Base-by-base conservation (phyloP, 306 rosid species). In the Malus sylvestris region DNA sequence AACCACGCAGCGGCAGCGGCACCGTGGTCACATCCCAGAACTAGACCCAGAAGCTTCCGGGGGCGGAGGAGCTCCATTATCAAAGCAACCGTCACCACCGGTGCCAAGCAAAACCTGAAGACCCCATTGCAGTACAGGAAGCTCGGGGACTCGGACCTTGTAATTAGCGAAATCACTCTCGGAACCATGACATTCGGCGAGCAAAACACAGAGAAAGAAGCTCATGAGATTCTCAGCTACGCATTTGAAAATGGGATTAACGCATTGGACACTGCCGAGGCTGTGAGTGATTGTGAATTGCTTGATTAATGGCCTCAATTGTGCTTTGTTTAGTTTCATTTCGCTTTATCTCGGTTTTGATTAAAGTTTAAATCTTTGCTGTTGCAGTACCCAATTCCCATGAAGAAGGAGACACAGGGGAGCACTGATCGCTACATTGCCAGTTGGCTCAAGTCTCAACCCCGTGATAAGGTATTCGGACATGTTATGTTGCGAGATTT, bases 131-230 rank as follows among this genome's bases (percentile, higher is more conserved):
- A 89, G 85, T 89, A 82, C 79, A 70, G 89, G 68, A 95, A 86
- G 30, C 88, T 95, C 11, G 97, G 97, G 13, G 96, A 95, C 49
- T 95, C 97, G 29, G 96, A 95, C 91, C 97, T 90, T 35, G 80
- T 68, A 60, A 78, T 95, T 44, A 92, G 97, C 73, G 98, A 95
- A 83, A 84, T 95, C 78, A 90, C 96, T 46, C 81, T 86, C 23
- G 97, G 97, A 46, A 95, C 98, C 89, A 95, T 95, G 98, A 95
- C 97, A 15, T 92, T 95, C 77, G 97, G 98, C 62, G 73, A 92
- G 71, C 97, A 92, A 78, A 95, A 85, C 83, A 80, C 97, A 0
- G 98, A 95, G 91, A 86, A 89, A 82, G 96, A 95, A 79, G 84
- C 98, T 14, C 96, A 95, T 64, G 88, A 87, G 22, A 87, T 89